Evolutionary conservation across 306 rosid genomes (phyloP).

Genomic region (Nissolia schottii): DNA sequence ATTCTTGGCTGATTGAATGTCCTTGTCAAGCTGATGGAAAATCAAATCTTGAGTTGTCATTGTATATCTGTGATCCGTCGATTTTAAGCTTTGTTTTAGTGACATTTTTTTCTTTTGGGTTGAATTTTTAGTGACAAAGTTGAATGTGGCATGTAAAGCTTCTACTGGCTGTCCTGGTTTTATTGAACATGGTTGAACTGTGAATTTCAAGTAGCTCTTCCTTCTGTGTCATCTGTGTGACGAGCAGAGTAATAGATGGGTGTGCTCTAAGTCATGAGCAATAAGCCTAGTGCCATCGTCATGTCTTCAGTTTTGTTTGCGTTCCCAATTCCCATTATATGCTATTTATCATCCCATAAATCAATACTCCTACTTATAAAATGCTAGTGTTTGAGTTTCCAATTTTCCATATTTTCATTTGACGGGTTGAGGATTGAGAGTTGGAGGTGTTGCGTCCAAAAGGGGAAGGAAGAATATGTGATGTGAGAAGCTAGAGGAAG

Average conservation of each 20-base stretch:
- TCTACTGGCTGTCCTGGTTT: background rate
- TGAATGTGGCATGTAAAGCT: conserved; percentile 17
- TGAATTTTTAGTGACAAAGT: background rate
- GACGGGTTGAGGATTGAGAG: background rate
- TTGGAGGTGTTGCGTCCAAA: too few species aligned
- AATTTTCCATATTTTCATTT: background rate
- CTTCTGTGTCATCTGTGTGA: background rate
- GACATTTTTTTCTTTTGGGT: too few species aligned
- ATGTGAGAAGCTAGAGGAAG: background rate
- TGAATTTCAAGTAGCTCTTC: background rate
- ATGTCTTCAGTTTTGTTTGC: background rate
- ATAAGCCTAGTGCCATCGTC: background rate
- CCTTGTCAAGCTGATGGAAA: background rate
- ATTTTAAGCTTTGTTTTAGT: background rate
- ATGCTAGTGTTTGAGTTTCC: background rate
- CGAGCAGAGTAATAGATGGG: background rate
- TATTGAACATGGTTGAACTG: conserved; percentile 4
- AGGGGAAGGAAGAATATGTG: too few species aligned
- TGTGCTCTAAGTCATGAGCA: background rate
- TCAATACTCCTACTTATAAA: background rate
- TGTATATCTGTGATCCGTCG: conserved; percentile 11
- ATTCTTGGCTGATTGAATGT: conserved; percentile 7
- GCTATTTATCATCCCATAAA: background rate
- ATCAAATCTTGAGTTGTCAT: background rate
- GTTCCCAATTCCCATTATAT: background rate